Conservation (phyloP, 768 basidiomycete species). For the Albatrellus ellisii region DNA sequence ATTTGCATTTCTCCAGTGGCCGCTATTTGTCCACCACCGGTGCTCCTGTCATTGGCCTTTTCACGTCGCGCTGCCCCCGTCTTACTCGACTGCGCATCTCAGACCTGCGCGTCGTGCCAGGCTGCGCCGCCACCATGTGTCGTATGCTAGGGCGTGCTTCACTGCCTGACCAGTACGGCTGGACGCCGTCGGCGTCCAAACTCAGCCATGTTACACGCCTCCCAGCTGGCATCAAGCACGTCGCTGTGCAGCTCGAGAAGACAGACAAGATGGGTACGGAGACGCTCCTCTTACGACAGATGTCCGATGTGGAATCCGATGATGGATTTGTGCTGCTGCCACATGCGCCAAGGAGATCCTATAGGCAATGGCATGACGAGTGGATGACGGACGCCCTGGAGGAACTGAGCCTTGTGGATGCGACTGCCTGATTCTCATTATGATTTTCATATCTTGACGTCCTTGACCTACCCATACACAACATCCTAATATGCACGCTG, state of each 20-base stretch:
- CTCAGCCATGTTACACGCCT: not conserved
- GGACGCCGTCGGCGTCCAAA: not conserved
- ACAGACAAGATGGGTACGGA: not conserved
- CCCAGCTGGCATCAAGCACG: slow-evolving; percentile 3
- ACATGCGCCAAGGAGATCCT: too few relatives aligned
- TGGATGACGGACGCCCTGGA: too few relatives aligned
- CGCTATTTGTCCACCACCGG: slow-evolving; percentile 3
- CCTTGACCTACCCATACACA: too few relatives aligned
- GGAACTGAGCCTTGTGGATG: too few relatives aligned
- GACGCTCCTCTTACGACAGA: slow-evolving; percentile 1
- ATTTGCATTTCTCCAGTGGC: slow-evolving; percentile 4
- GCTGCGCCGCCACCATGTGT: slow-evolving; percentile 6
- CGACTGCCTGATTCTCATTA: too few relatives aligned
- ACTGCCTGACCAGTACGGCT: slow-evolving; percentile 6
- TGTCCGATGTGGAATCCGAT: slow-evolving; percentile 8
- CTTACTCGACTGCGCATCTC: slow-evolving; percentile 5
- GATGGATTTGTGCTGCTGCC: slow-evolving; percentile 10
- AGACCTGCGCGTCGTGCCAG: slow-evolving; percentile 7
- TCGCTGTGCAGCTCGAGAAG: slow-evolving; percentile 5
- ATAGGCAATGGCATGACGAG: too few relatives aligned
- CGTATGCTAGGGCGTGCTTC: slow-evolving; percentile 11
- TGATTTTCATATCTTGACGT: too few relatives aligned
- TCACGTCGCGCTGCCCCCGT: slow-evolving; percentile 1
- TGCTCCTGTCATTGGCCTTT: slow-evolving; percentile 1
- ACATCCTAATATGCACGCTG: too few relatives aligned